Evolutionary conservation across 2,329 filamentous ascomycete species (phyloP).

Genomic region (Aspergillus ochraceus): DNA sequence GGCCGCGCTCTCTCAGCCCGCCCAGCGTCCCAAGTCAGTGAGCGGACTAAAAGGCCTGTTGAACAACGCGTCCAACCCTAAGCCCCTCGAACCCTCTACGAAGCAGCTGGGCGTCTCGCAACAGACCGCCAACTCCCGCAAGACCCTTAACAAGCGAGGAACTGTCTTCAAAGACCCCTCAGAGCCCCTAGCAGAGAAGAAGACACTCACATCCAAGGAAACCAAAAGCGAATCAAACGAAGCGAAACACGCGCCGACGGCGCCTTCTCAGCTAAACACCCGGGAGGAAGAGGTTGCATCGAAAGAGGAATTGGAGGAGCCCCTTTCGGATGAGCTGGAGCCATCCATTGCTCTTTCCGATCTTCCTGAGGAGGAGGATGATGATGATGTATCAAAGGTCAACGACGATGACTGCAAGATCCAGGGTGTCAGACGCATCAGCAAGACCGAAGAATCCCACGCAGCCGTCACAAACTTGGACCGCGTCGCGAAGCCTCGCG

Average conservation of each 20-base stretch:
- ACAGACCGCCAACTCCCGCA: conserved; percentile 44
- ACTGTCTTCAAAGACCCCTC: conserved; percentile 57
- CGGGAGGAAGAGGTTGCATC: conserved; percentile 10
- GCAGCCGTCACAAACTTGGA: conserved; percentile 2
- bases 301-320: conserved; percentile 13
- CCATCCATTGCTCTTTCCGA: conserved; percentile 24
- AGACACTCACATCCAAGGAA: conserved; percentile 32
- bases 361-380: conserved; percentile 28
- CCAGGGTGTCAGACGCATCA: conserved; percentile 16
- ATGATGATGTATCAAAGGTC: conserved; percentile 24
- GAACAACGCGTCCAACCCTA: conserved; percentile 34
- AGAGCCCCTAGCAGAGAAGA: conserved; percentile 35
- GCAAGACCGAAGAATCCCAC: conserved; percentile 8
- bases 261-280: conserved; percentile 13
- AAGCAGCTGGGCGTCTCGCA: conserved; percentile 33
- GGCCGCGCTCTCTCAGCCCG: conserved; percentile 55
- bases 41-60: conserved; percentile 40
- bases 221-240: conserved; percentile 20
- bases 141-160: conserved; percentile 52
- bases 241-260: conserved; percentile 18
- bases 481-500: conserved; percentile 14
- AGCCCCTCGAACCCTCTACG: conserved; percentile 32
- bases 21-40: conserved; percentile 57
- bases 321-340: conserved; percentile 19
- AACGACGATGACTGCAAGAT: conserved; percentile 29